These are phyloP conservation scores for Bipolaris gigantea DNA, from an alignment of 2,329 filamentous ascomycete genomes.

Conservation along the genomic window DNA sequence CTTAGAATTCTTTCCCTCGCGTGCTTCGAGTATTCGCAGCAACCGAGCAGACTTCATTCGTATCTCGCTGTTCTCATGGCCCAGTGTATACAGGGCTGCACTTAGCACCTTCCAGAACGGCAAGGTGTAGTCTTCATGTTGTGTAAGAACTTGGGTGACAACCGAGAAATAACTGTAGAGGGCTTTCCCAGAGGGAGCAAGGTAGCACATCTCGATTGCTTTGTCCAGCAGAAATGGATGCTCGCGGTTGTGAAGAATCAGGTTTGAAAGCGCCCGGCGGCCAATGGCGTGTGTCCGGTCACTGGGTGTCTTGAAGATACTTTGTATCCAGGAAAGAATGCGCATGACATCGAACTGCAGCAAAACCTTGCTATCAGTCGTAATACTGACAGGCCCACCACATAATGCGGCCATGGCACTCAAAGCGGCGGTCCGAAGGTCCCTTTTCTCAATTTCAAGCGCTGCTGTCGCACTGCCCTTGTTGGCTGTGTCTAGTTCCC, in stretches of 20 bases:
- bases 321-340: slow-evolving; percentile 93
- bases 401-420: slow-evolving; percentile 96
- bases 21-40: slow-evolving; percentile 77
- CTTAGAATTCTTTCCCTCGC: slow-evolving; percentile 82
- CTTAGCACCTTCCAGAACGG: slow-evolving; percentile 90
- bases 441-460: slow-evolving; percentile 96
- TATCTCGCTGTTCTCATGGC: slow-evolving; percentile 87
- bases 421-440: slow-evolving; percentile 83
- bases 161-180: slow-evolving; percentile 96
- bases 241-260: slow-evolving; percentile 88
- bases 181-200: slow-evolving; percentile 76
- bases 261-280: slow-evolving; percentile 80
- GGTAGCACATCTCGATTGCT: slow-evolving; percentile 88
- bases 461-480: slow-evolving; percentile 79
- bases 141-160: slow-evolving; percentile 81
- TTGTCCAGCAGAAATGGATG: slow-evolving; percentile 83
- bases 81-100: slow-evolving; percentile 86
- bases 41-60: slow-evolving; percentile 84
- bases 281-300: slow-evolving; percentile 92
- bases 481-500: slow-evolving; percentile 71
- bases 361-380: slow-evolving; percentile 81
- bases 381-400: slow-evolving; percentile 78
- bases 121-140: slow-evolving; percentile 78
- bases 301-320: slow-evolving; percentile 88
- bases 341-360: slow-evolving; percentile 90